Conservation (phyloP, 2,329 filamentous ascomycete species). For the Colletotrichum higginsianum region DNA sequence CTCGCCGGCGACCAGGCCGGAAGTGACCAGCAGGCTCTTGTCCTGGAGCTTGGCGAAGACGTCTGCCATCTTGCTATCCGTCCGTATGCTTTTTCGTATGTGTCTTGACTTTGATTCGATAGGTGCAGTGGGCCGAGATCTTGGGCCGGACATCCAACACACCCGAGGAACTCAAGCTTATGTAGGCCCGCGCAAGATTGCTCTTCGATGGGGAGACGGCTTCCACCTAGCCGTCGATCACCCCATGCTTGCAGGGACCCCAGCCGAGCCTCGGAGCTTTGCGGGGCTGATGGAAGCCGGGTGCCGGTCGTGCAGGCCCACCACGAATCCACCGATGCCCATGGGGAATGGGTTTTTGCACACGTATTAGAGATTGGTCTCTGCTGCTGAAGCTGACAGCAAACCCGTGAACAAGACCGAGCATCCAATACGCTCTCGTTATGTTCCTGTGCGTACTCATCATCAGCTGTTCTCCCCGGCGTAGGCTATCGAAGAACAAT, state of each 20-base stretch:
- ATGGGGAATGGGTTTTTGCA: background rate
- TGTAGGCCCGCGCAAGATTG: background rate
- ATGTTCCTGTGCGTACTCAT: rapidly evolving
- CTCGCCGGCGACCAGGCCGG: conserved; percentile 57
- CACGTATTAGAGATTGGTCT: background rate
- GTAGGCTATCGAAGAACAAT: no score
- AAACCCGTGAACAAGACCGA: background rate
- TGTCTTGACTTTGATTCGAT: no score
- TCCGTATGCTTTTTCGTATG: background rate
- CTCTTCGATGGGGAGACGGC: background rate
- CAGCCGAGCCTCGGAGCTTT: conserved; percentile 27
- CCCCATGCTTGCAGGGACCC: conserved; percentile 24
- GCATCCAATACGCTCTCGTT: background rate
- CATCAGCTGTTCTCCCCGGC: no score
- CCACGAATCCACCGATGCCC: background rate
- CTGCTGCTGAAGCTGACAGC: background rate
- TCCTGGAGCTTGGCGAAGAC: conserved; percentile 25
- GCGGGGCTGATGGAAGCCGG: conserved; percentile 12
- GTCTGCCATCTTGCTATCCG: conserved; percentile 1
- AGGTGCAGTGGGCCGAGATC: background rate
- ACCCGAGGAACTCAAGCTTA: background rate
- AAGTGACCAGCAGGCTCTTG: conserved; percentile 15
- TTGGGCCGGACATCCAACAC: no score
- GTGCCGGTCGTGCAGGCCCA: conserved; percentile 5
- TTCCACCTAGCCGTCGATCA: background rate